Conservation (phyloP, 768 basidiomycete genomes). For the Boletellus ananiceps region DNA sequence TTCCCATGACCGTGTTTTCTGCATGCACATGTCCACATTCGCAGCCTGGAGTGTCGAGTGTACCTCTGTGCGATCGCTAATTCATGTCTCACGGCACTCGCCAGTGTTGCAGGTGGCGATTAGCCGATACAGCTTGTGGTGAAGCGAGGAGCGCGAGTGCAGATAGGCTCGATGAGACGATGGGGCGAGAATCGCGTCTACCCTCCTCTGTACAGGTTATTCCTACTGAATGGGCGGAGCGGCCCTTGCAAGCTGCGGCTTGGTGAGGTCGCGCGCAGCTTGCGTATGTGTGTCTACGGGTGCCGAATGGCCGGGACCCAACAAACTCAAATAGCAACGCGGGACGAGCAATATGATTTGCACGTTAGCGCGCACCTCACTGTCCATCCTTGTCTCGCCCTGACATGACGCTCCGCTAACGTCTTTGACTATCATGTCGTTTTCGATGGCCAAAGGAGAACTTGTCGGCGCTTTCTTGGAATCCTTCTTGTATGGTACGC, state of each 20-base stretch:
- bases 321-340: neutral
- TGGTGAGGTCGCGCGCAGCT: no score
- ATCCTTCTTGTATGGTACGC: neutral
- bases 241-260: no score
- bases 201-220: no score
- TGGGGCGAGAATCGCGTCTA: no score
- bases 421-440: neutral
- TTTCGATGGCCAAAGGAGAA: neutral
- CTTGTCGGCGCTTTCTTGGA: conserved; percentile 2
- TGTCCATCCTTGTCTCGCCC: neutral
- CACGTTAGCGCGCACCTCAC: neutral
- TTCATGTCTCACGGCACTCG: neutral
- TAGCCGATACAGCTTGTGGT: neutral
- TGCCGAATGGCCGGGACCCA: no score
- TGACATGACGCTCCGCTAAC: neutral
- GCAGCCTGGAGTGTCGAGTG: no score
- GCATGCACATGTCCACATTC: no score
- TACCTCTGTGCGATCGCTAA: neutral
- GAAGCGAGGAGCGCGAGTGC: no score
- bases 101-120: neutral
- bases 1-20: no score
- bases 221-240: no score
- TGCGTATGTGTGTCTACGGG: no score
- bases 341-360: neutral
- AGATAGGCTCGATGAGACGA: no score